Percentiles rank a stretch among this genome's conserved stretches.
Conservation (phyloP, 176 grass and related monocot genomes). For the Neostapfia colusana region DNA sequence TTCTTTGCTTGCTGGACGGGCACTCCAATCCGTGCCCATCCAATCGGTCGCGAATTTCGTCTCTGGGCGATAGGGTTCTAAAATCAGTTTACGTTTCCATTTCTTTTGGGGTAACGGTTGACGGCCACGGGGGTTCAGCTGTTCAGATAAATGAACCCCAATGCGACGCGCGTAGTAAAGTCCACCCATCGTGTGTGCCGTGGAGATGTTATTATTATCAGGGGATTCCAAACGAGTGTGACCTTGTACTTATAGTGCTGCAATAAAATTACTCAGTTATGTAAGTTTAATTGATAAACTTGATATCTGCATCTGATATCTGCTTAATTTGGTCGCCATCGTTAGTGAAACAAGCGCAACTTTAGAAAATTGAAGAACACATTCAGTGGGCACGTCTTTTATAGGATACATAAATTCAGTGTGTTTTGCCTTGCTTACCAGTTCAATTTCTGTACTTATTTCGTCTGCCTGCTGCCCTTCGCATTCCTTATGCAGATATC, state of each 20-base stretch:
- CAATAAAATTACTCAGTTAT: not conserved
- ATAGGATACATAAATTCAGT: not conserved
- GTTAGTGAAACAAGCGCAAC: not conserved
- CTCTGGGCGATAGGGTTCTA: not conserved
- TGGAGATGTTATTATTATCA: not conserved
- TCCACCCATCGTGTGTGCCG: conserved; percentile 7
- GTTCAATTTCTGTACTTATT: not conserved
- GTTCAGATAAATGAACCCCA: not conserved
- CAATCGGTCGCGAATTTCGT: not conserved
- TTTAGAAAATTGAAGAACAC: not conserved
- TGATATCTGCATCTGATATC: conserved; percentile 3
- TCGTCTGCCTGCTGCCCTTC: not conserved
- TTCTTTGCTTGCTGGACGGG: not conserved
- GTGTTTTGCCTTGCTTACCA: not conserved
- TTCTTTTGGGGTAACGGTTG: not conserved
- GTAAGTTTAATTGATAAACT: not conserved
- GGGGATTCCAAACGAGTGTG: not conserved
- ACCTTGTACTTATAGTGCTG: not conserved
- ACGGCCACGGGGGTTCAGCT: not conserved
- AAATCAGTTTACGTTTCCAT: not conserved
- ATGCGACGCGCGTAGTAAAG: not conserved
- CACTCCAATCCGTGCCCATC: too few species aligned
- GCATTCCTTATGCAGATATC: conserved; percentile 1
- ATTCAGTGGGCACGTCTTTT: not conserved
- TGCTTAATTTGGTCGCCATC: not conserved